Base-by-base conservation (phyloP, 257 asterid genomes). In the Penstemon newberryi region DNA sequence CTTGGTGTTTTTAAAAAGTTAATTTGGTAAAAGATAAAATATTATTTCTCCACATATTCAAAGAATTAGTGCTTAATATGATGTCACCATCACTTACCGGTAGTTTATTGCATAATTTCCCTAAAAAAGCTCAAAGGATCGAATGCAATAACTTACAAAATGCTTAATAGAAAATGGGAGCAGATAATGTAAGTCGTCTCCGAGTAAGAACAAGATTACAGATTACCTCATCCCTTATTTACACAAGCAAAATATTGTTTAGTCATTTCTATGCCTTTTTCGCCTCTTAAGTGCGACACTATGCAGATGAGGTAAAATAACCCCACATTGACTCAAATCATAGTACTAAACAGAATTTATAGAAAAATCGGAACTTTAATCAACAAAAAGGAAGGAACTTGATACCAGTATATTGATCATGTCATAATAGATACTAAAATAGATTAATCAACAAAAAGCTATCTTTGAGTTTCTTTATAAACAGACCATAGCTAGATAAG, bases 401-500 rank as follows among this genome's bases (percentile, higher is more conserved):
- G 51, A 43, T 15, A 36, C 46, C 40, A 65, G 51, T 49, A n/a
- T 52, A 66, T 38, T 42, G 46, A 52, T 64, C 33, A 25, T 25
- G 38, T 25, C 11, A 65, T 18, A 18, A n/a, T 63, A 51, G 52
- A 50, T 40, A 50, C 63, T 43, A 50, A 36, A 42, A 43, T 9
- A 8, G 15, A 51, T 4, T 1, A 6, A 45, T 25, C 12, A 65
- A 44, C 47, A 49, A 37, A 69, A 56, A 18, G 65, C 18, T 54
- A 7, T 19, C 11, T 56, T 56, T 46, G 55, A 18, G 39, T 44
- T 36, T 63, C 50, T 47, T 40, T 5, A 50, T 44, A 40, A 67
- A 71, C 74, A 71, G 62, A 57, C 36, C 73, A 66, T 7, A 51
- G 19, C 43, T 68, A 15, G 36, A 58, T 67, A 56, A 42, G 60